Base-by-base conservation (phyloP, 768 basidiomycete species). In the Lyophyllum semitale region DNA sequence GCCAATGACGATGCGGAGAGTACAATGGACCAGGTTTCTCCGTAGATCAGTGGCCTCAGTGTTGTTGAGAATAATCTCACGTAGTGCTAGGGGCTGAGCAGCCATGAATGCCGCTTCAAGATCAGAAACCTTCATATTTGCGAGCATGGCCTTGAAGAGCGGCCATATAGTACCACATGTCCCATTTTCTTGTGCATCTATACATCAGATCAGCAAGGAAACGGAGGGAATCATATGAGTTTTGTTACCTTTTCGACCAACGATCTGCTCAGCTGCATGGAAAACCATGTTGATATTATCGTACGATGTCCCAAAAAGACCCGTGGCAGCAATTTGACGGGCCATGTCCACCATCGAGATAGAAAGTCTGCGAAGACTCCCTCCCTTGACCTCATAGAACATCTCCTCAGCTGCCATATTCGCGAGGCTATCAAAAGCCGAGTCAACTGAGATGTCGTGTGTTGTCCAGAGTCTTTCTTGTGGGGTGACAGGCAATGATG, bases 231-330 rank as follows among this genome's bases (percentile, higher is more conserved):
- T 23, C 13, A 38, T 15, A 29, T 29, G 43, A 27, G 47, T 51
- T 23, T 32, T 51, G 40, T n/a, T 33, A 73, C 68, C 58, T 18
- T 54, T 68, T 7, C 64, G 62, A 1, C 72, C 72, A 8, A 75
- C 48, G 3, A 69, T 55, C 50, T 75, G 73, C 53, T 76, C 72
- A 0, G 71, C 65, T 18, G 44, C 58, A 8, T 58, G 55, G 29
- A 64, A 59, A 2, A 65, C 40, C 46, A 73, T 56, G 46, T 77
- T 77, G 20, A 76, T 71, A 44, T 77, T 77, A 57, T 77, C 73
- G 51, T 76, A 76, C 11, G 68, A 62, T 20, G 41, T 35, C 0
- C 32, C 54, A 48, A 55, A 66, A 0, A 64, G 48, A 1, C 62
- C 59, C 0, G 57, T 61, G 13, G 62, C 35, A 0, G 70, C 72